phyloP scores from a whole-genome alignment of 352 stramenopile genomes.

The Pythium volutum region DNA sequence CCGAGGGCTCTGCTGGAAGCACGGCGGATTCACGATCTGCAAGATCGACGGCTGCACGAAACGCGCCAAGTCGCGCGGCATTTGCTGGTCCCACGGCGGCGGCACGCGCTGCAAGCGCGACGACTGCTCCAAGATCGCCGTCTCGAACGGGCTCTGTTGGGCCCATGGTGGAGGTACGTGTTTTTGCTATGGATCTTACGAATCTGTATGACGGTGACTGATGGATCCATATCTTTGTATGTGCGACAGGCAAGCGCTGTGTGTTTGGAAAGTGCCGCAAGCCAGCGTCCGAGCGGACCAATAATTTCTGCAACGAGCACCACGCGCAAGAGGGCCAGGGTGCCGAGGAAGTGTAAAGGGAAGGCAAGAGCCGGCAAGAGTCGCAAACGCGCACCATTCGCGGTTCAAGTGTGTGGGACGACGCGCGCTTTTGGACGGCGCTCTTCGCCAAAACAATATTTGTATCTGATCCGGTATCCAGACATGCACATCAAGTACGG shows the following conservation, averaged over 20 bases:
- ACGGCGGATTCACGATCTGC: constrained; percentile 32
- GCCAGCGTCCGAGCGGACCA: constrained; percentile 25
- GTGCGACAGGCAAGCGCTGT: constrained; percentile 21
- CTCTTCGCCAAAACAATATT: no score
- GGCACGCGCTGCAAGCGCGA: constrained; percentile 29
- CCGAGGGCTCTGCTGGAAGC: constrained; percentile 39
- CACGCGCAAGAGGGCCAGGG: not conserved
- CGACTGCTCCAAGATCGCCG: constrained; percentile 34
- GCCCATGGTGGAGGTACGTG: constrained; percentile 26
- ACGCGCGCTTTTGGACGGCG: no score
- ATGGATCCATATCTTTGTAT: not conserved
- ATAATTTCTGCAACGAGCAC: constrained; percentile 29
- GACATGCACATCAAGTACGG: no score
- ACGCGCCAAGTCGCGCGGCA: constrained; percentile 24
- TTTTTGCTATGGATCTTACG: not conserved
- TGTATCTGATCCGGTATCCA: no score
- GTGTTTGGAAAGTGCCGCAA: constrained; percentile 22
- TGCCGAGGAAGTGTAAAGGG: not conserved
- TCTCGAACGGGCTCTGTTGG: constrained; percentile 40
- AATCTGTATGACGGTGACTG: not conserved
- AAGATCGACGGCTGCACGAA: constrained; percentile 29
- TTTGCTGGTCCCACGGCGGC: constrained; percentile 31
- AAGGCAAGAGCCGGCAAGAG: not conserved
- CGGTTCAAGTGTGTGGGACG: no score
- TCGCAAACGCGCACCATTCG: not conserved